A percentile compares a stretch with the other conserved stretches of the same genome.
These are phyloP conservation scores for Ophiostoma himal-ulmi DNA, from an alignment of 2,329 filamentous ascomycete genomes.

Conservation along the genomic window DNA sequence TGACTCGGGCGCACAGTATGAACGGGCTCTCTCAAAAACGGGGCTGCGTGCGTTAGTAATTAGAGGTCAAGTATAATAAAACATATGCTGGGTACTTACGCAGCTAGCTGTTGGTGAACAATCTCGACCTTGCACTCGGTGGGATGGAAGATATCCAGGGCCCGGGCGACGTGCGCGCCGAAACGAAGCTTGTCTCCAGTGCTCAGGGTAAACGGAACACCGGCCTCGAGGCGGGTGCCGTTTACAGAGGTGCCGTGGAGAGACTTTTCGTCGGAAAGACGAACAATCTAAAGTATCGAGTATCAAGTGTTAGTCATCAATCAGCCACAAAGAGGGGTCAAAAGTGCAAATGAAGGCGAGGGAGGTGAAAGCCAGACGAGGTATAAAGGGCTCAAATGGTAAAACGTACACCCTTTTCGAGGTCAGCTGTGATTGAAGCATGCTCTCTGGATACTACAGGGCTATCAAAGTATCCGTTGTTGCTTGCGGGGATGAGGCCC, in stretches of 20 bases:
- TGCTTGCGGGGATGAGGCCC: constrained; percentile 34
- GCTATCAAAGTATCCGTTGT: constrained; percentile 63
- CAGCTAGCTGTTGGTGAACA: background rate
- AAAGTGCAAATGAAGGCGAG: constrained; percentile 22
- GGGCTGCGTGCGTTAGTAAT: constrained; percentile 11
- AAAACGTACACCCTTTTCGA: constrained; percentile 39
- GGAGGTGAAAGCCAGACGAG: background rate
- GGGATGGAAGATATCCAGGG: constrained; percentile 32
- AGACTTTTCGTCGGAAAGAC: constrained; percentile 43
- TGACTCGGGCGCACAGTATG: constrained; percentile 30
- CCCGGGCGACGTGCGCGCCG: constrained; percentile 38
- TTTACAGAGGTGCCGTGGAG: constrained; percentile 51
- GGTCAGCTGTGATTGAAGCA: constrained; percentile 47
- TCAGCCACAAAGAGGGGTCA: background rate
- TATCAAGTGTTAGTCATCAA: background rate
- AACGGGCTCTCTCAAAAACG: constrained; percentile 19
- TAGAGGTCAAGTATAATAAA: background rate
- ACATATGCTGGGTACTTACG: background rate
- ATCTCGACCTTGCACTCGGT: constrained; percentile 29
- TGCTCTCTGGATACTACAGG: constrained; percentile 67
- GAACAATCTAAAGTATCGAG: constrained; percentile 37
- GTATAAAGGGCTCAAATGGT: background rate
- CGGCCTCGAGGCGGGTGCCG: constrained; percentile 27
- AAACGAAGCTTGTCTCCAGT: constrained; percentile 38
- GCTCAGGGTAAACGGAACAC: constrained; percentile 27